Evolutionary conservation across 495 filamentous ascomycete species (phyloP).

Genomic region (Neurospora sp.): DNA sequence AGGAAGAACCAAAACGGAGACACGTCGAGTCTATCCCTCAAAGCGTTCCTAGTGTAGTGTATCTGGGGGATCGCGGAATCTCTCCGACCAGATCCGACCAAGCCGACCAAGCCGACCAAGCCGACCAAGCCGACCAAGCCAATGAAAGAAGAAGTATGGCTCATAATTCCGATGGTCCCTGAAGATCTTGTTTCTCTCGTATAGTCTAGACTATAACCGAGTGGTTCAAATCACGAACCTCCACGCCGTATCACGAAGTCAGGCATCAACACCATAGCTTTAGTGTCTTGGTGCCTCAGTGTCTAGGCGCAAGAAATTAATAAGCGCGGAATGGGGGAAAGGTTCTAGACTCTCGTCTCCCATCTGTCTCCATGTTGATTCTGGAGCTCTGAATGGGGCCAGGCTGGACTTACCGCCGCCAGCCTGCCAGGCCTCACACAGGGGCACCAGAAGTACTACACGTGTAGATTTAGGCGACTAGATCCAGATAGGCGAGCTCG

Average conservation of each 20-base stretch:
- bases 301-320: no score
- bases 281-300: not conserved
- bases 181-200: not conserved
- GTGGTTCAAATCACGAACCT: not conserved
- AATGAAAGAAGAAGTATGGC: not conserved
- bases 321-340: not conserved
- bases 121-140: not conserved
- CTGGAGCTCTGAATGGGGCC: no score
- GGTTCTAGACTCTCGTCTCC: not conserved
- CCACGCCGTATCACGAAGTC: not conserved
- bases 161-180: not conserved
- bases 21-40: not conserved
- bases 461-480: no score
- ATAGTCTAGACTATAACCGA: not conserved
- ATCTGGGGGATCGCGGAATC: not conserved
- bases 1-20: no score
- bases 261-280: not conserved
- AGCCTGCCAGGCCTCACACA: no score
- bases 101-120: not conserved
- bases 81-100: not conserved
- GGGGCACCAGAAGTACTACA: no score
- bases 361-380: no score
- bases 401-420: not conserved
- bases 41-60: not conserved
- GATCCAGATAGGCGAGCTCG: not conserved